Percentiles rank a stretch among this genome's conserved stretches.
Evolutionary conservation across 768 basidiomycete genomes (phyloP).

Genomic region (Auriscalpium vulgare): DNA sequence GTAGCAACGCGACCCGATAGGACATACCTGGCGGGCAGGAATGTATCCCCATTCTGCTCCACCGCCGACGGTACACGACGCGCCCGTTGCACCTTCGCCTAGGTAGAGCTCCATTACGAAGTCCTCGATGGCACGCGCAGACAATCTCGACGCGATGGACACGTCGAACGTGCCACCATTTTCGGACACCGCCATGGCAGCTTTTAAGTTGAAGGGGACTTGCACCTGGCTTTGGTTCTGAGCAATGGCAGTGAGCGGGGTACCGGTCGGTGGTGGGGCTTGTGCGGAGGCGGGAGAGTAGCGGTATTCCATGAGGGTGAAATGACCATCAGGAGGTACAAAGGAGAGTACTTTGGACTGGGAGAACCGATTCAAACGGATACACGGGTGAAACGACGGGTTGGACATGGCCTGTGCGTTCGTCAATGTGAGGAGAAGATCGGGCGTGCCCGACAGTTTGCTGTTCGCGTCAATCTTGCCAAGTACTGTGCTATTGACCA

Average conservation of each 20-base stretch:
- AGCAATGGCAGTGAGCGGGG: slow-evolving; percentile 24
- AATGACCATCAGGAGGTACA: slow-evolving; percentile 88
- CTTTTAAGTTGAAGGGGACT: slow-evolving; percentile 27
- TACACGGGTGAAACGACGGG: slow-evolving; percentile 87
- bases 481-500: slow-evolving; percentile 59
- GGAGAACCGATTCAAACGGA: slow-evolving; percentile 80
- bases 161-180: slow-evolving; percentile 52
- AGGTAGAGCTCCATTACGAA: slow-evolving; percentile 66
- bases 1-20: not conserved
- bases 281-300: slow-evolving; percentile 36
- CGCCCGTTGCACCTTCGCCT: slow-evolving; percentile 63
- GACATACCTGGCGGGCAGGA: slow-evolving; percentile 26
- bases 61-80: slow-evolving; percentile 60
- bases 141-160: slow-evolving; percentile 23
- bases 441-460: slow-evolving; percentile 83
- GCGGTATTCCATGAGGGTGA: slow-evolving; percentile 79
- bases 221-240: slow-evolving; percentile 19
- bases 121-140: slow-evolving; percentile 61
- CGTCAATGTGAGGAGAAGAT: slow-evolving; percentile 70
- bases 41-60: slow-evolving; percentile 81
- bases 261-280: slow-evolving; percentile 28
- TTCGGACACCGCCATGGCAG: slow-evolving; percentile 27
- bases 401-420: slow-evolving; percentile 33
- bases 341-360: slow-evolving; percentile 78
- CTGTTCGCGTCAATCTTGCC: slow-evolving; percentile 76